Percentiles rank a stretch among this genome's conserved stretches.
These are phyloP conservation scores for Haematococcus sp. DNA, from an alignment of 139 green algal genomes.

Conservation along the genomic window DNA sequence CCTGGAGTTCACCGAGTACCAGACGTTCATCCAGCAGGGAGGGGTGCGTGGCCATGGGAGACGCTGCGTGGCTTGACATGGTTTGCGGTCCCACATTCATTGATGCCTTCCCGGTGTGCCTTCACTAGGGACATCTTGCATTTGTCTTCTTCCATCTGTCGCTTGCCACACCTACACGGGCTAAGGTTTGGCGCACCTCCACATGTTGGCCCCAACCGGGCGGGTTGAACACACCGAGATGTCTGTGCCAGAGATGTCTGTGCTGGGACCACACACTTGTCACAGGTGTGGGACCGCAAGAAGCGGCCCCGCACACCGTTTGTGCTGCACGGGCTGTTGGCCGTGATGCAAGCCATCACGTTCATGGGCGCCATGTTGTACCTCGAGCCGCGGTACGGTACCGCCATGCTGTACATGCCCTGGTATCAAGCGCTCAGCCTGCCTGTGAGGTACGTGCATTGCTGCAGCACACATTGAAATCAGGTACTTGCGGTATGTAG, in stretches of 20 bases:
- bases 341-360: not conserved
- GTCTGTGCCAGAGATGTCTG: too few relatives aligned
- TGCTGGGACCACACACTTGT: too few relatives aligned
- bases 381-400: not conserved
- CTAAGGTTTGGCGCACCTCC: too few relatives aligned
- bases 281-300: not conserved
- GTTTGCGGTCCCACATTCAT: too few relatives aligned
- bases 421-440: conserved; percentile 25
- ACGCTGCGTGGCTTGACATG: not conserved
- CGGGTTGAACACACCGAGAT: too few relatives aligned
- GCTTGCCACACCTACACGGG: too few relatives aligned
- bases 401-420: conserved; percentile 14
- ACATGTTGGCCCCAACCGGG: too few relatives aligned
- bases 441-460: not conserved
- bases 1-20: conserved; percentile 77
- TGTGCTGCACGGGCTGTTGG: not conserved
- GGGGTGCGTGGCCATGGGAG: conserved; percentile 28
- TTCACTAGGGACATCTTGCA: too few relatives aligned
- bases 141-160: too few relatives aligned
- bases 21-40: conserved; percentile 62
- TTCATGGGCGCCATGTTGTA: conserved; percentile 5
- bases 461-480: too few relatives aligned
- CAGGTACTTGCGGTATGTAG: too few relatives aligned
- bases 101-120: too few relatives aligned
- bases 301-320: not conserved